A percentile compares a stretch with the other conserved stretches of the same genome.
phyloP scores from a whole-genome alignment of 768 basidiomycete genomes.

The Lyophyllum shimeji region DNA sequence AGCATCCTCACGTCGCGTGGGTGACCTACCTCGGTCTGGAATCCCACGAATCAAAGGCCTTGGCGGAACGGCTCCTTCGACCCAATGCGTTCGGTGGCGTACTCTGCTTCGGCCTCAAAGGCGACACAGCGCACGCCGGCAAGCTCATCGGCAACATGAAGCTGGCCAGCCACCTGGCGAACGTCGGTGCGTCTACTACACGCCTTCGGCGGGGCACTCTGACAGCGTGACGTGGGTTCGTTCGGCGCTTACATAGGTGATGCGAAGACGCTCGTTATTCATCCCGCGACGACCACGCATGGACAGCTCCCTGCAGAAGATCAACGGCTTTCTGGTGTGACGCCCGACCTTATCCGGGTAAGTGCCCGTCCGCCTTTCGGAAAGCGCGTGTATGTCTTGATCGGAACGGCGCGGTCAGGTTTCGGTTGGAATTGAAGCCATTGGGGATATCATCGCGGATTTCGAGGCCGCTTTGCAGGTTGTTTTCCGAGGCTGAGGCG shows the following conservation, averaged over 20 bases:
- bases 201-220: no score
- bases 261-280: slow-evolving; percentile 80
- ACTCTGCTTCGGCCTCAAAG: slow-evolving; percentile 76
- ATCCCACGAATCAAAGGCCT: slow-evolving; percentile 57
- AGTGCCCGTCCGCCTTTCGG: slow-evolving; percentile 16
- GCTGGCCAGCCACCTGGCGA: slow-evolving; percentile 71
- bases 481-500: no score
- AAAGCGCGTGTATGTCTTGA: no score
- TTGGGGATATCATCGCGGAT: slow-evolving; percentile 39
- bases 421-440: slow-evolving; percentile 32
- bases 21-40: slow-evolving; percentile 75
- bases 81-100: slow-evolving; percentile 65
- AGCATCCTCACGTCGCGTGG: slow-evolving; percentile 70
- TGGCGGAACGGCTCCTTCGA: slow-evolving; percentile 58
- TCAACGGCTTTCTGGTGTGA: slow-evolving; percentile 65
- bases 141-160: slow-evolving; percentile 68
- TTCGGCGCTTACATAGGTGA: slow-evolving; percentile 35
- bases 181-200: slow-evolving; percentile 66
- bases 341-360: slow-evolving; percentile 74
- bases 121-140: slow-evolving; percentile 48
- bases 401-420: slow-evolving; percentile 17
- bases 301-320: slow-evolving; percentile 64
- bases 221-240: no score
- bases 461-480: slow-evolving; percentile 21
- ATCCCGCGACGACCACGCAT: slow-evolving; percentile 79